Conservation (phyloP, 2,329 filamentous ascomycete genomes). For the Hypoxylon sp. region DNA sequence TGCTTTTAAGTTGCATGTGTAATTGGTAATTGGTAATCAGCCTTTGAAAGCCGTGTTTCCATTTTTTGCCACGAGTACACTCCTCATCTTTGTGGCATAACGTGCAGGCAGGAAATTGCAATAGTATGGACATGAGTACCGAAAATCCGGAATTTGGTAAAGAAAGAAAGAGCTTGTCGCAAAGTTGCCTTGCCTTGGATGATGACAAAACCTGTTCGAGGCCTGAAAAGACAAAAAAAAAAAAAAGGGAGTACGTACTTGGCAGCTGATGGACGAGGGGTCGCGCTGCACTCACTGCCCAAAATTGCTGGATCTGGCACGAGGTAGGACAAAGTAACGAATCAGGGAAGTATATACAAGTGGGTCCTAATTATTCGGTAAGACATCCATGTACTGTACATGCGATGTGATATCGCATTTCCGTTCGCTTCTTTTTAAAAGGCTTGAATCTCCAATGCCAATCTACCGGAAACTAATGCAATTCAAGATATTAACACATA, state of each 20-base stretch:
- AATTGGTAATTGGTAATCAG: no score
- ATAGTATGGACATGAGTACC: conserved; percentile 1
- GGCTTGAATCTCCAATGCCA: no score
- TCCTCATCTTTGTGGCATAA: background rate
- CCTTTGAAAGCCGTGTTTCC: conserved; percentile 19
- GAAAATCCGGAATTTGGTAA: conserved; percentile 29
- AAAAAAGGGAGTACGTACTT: conserved; percentile 4
- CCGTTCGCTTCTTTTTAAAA: no score
- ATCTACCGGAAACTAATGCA: no score
- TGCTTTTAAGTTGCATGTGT: background rate
- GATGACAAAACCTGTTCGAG: conserved; percentile 35
- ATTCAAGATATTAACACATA: conserved; percentile 11
- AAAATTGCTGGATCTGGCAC: conserved; percentile 37
- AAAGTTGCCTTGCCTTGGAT: conserved; percentile 22
- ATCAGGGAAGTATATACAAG: conserved; percentile 24
- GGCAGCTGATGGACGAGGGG: conserved; percentile 7
- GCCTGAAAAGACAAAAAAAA: conserved; percentile 4
- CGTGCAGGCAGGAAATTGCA: conserved; percentile 4
- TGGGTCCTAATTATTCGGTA: conserved; percentile 13
- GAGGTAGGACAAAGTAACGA: conserved; percentile 37
- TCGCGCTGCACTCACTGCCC: conserved; percentile 18
- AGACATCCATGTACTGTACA: conserved; percentile 16
- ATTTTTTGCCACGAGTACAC: conserved; percentile 5
- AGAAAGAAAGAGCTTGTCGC: conserved; percentile 5
- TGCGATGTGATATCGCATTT: no score